Percentiles rank a stretch among this genome's conserved stretches.
phyloP scores from a whole-genome alignment of 176 grass and related monocot genomes.

The Rhipidocladum racemiflorum region DNA sequence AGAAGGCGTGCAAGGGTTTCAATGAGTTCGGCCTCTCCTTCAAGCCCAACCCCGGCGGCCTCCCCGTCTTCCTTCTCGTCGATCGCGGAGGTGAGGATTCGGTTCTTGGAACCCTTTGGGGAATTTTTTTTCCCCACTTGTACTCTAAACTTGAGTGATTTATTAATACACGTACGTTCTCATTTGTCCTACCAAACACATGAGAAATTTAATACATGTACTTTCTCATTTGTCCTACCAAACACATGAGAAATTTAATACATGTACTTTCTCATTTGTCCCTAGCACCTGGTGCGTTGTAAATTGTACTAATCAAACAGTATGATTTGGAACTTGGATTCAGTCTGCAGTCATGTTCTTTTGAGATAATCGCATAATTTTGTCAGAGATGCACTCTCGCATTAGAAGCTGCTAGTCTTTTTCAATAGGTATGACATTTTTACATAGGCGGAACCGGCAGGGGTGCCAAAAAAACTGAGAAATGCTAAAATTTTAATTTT shows the following conservation, averaged over 20 bases:
- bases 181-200: not conserved
- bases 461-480: too few species aligned
- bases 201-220: not conserved
- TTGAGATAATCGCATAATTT: not conserved
- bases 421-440: too few species aligned
- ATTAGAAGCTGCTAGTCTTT: not conserved
- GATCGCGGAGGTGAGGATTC: slow-evolving; percentile 57
- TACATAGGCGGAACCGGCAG: too few species aligned
- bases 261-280: not conserved
- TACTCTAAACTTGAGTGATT: not conserved
- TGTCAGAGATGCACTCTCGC: not conserved
- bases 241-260: not conserved
- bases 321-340: not conserved
- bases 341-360: not conserved
- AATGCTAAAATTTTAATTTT: too few species aligned
- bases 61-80: slow-evolving; percentile 75
- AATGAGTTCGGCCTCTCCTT: slow-evolving; percentile 57
- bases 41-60: slow-evolving; percentile 55
- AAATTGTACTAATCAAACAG: not conserved
- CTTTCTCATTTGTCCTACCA: not conserved
- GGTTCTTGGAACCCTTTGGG: not conserved
- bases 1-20: slow-evolving; percentile 58
- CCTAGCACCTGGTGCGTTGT: not conserved
- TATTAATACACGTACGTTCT: not conserved
- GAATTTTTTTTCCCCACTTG: not conserved